A percentile compares a stretch with the other conserved stretches of the same genome.
Evolutionary conservation across 371 early-diverging fungal species (phyloP).

Genomic region (Mucor lusitanicus): DNA sequence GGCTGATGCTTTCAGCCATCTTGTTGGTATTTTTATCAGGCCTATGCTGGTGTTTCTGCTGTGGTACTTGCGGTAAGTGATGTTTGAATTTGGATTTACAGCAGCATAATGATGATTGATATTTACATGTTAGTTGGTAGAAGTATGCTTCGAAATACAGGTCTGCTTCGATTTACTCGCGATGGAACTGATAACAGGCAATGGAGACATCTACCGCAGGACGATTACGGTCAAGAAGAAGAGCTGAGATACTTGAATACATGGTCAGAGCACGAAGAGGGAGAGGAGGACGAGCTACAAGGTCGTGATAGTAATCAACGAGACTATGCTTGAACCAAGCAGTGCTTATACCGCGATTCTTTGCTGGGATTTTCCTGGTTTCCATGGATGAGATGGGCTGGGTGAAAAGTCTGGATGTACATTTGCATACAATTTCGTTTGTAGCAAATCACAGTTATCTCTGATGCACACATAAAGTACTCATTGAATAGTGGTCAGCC

Average conservation of each 20-base stretch:
- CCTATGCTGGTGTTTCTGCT: constrained; percentile 50
- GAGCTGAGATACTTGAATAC: neutral
- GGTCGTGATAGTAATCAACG: neutral
- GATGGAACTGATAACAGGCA: constrained; percentile 15
- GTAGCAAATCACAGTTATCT: too few species aligned
- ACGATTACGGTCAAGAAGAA: constrained; percentile 17
- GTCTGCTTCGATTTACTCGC: constrained; percentile 16
- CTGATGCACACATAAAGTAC: too few species aligned
- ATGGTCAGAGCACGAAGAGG: constrained; percentile 9
- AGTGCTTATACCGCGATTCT: too few species aligned
- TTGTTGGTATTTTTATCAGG: constrained; percentile 34
- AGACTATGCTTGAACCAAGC: neutral
- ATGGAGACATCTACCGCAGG: constrained; percentile 13
- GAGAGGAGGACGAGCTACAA: neutral
- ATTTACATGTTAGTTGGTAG: constrained; percentile 21
- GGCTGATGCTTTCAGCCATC: constrained; percentile 27
- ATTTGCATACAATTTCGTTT: too few species aligned
- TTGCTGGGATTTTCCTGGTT: too few species aligned
- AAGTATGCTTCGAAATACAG: constrained; percentile 27
- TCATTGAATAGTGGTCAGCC: too few species aligned
- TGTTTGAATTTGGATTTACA: neutral
- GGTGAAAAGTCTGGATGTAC: too few species aligned
- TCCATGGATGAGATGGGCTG: too few species aligned
- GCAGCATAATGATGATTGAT: neutral
- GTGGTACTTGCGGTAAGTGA: constrained; percentile 48